These are phyloP conservation scores for Aspergillus asperescens DNA, from an alignment of 495 filamentous ascomycete genomes.

Conservation along the genomic window DNA sequence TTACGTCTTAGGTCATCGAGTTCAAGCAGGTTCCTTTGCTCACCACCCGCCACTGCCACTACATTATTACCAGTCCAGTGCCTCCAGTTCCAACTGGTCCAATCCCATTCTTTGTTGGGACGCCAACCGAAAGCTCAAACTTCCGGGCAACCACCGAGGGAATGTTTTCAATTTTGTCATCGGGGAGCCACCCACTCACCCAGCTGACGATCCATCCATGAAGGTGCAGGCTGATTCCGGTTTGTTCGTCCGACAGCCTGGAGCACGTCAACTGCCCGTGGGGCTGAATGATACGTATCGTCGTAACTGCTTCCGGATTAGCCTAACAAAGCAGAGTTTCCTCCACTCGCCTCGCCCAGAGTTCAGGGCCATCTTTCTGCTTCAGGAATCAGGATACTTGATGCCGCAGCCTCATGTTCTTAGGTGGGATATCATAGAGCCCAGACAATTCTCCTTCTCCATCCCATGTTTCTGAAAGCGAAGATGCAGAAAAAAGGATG, in stretches of 20 bases:
- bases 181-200: neutral
- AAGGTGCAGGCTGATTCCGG: conserved; percentile 8
- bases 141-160: neutral
- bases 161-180: neutral
- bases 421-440: neutral
- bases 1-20: no score
- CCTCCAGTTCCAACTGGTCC: neutral
- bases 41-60: neutral
- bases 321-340: neutral
- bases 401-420: neutral
- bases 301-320: neutral
- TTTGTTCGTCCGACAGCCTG: neutral
- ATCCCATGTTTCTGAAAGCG: neutral
- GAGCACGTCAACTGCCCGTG: no score
- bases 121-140: conserved; percentile 1
- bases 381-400: neutral
- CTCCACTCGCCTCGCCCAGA: neutral
- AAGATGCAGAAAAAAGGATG: neutral
- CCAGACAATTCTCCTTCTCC: neutral
- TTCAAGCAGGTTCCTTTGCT: neutral
- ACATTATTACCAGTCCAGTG: no score
- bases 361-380: neutral
- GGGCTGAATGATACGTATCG: conserved; percentile 6
- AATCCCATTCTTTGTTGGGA: neutral
- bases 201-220: conserved; percentile 9